Percentiles rank a stretch among this genome's conserved stretches.
phyloP scores from a whole-genome alignment of 2,329 filamentous ascomycete species.

The Thermoascus crustaceus region DNA sequence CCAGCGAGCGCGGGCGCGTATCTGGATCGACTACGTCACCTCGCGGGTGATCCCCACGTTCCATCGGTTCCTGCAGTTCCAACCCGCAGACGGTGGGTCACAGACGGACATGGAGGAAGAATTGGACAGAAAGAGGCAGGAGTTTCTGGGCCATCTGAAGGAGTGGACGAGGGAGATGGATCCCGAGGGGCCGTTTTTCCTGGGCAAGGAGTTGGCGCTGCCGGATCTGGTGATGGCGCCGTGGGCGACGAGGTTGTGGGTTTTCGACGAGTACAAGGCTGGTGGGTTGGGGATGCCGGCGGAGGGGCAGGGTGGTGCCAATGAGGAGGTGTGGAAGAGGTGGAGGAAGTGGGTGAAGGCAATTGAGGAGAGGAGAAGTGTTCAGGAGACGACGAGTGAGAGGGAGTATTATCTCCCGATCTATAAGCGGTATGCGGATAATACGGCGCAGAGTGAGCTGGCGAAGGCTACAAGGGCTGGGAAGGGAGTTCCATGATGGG shows the following conservation, averaged over 20 bases:
- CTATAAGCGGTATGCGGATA: constrained; percentile 60
- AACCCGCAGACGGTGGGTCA: constrained; percentile 22
- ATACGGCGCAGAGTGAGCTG: constrained; percentile 54
- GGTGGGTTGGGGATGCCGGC: constrained; percentile 44
- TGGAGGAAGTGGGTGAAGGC: constrained; percentile 60
- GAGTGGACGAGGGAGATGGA: constrained; percentile 57
- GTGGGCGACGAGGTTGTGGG: constrained; percentile 63
- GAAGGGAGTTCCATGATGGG: constrained; percentile 49
- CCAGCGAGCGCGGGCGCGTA: constrained; percentile 54
- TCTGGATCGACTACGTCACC: constrained; percentile 68
- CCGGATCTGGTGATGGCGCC: constrained; percentile 65
- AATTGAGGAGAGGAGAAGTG: constrained; percentile 51
- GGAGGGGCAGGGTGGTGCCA: constrained; percentile 41
- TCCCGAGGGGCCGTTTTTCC: constrained; percentile 56
- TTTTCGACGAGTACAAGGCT: constrained; percentile 66
- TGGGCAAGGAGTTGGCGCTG: constrained; percentile 55
- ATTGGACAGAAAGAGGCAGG: constrained; percentile 47
- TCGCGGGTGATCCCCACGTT: constrained; percentile 60
- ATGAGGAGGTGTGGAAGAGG: constrained; percentile 53
- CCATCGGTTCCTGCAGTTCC: constrained; percentile 52
- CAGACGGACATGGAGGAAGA: constrained; percentile 25
- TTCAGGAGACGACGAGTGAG: constrained; percentile 61
- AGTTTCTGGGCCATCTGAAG: constrained; percentile 53
- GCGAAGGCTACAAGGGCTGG: constrained; percentile 57
- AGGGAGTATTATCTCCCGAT: constrained; percentile 59